phyloP scores from a whole-genome alignment of 1,284 basidiomycete species.

The Malassezia nana region DNA sequence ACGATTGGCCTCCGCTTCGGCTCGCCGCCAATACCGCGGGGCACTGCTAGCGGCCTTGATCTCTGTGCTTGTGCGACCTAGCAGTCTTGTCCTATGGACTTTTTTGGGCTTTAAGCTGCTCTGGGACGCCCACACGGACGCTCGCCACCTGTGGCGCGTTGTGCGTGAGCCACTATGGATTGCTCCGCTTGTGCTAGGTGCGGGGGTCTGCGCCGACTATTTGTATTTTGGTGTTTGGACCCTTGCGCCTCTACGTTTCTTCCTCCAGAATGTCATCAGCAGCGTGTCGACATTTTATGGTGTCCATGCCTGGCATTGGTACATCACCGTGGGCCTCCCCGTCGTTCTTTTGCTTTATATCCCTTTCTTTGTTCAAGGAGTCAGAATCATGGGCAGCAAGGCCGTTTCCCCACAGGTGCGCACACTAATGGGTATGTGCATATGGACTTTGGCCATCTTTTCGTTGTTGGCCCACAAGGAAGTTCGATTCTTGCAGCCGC shows the following conservation, averaged over 20 bases:
- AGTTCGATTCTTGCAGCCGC: constrained; percentile 88
- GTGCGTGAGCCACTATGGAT: constrained; percentile 1
- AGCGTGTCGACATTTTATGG: constrained; percentile 85
- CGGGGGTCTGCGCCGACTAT: constrained; percentile 57
- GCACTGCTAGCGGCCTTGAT: constrained; percentile 3
- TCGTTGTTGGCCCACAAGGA: constrained; percentile 59
- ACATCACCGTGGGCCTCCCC: constrained; percentile 74
- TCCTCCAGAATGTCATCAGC: constrained; percentile 60
- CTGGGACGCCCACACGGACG: background rate
- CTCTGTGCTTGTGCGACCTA: constrained; percentile 75
- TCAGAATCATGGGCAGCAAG: background rate
- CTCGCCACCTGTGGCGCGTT: background rate
- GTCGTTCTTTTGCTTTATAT: background rate
- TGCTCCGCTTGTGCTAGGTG: constrained; percentile 48
- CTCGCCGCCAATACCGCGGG: background rate
- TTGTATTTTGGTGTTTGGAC: constrained; percentile 59
- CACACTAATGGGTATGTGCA: constrained; percentile 17
- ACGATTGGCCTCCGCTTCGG: background rate
- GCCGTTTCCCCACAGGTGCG: background rate
- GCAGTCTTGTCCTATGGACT: constrained; percentile 74
- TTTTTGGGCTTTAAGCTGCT: constrained; percentile 49
- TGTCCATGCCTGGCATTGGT: constrained; percentile 74
- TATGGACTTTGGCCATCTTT: constrained; percentile 22
- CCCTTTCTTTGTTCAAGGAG: background rate
- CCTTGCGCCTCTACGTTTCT: constrained; percentile 70